phyloP scores from a whole-genome alignment of 768 basidiomycete genomes.

The Suillus americanus region DNA sequence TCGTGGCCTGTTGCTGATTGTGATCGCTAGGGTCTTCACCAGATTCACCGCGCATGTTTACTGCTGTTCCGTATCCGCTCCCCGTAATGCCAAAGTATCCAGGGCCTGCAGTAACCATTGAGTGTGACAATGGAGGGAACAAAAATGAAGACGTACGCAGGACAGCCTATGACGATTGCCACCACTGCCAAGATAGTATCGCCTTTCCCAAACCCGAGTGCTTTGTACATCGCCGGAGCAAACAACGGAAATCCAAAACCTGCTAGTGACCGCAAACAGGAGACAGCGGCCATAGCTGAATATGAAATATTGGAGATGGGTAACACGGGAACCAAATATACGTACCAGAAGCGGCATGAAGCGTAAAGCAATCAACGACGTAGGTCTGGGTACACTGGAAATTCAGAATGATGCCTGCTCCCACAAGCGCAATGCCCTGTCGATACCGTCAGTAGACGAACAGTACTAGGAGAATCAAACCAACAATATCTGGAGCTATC shows the following conservation, averaged over 20 bases:
- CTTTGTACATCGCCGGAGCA: slow-evolving; percentile 66
- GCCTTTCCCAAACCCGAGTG: slow-evolving; percentile 70
- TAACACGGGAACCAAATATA: background rate
- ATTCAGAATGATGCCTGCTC: slow-evolving; percentile 55
- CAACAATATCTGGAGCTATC: slow-evolving; percentile 69
- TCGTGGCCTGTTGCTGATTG: background rate
- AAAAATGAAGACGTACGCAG: slow-evolving; percentile 32
- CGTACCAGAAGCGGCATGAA: slow-evolving; percentile 57
- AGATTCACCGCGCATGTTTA: slow-evolving; percentile 31
- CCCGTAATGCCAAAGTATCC: slow-evolving; percentile 44
- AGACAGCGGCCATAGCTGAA: slow-evolving; percentile 63
- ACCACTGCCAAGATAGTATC: slow-evolving; percentile 61
- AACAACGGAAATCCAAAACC: slow-evolving; percentile 82
- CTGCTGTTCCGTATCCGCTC: slow-evolving; percentile 53
- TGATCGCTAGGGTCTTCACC: background rate
- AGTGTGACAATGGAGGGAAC: background rate
- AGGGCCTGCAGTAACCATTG: slow-evolving; percentile 30
- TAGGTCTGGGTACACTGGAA: slow-evolving; percentile 70
- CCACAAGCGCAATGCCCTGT: slow-evolving; percentile 59
- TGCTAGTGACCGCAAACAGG: slow-evolving; percentile 60
- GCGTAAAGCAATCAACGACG: slow-evolving; percentile 63
- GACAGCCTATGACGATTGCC: slow-evolving; percentile 61
- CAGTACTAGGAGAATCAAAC: slow-evolving; percentile 14
- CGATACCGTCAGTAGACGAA: background rate
- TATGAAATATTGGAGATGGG: slow-evolving; percentile 2